Conservation (phyloP, 164 flowering plant species). For the Magnolia officinalis region DNA sequence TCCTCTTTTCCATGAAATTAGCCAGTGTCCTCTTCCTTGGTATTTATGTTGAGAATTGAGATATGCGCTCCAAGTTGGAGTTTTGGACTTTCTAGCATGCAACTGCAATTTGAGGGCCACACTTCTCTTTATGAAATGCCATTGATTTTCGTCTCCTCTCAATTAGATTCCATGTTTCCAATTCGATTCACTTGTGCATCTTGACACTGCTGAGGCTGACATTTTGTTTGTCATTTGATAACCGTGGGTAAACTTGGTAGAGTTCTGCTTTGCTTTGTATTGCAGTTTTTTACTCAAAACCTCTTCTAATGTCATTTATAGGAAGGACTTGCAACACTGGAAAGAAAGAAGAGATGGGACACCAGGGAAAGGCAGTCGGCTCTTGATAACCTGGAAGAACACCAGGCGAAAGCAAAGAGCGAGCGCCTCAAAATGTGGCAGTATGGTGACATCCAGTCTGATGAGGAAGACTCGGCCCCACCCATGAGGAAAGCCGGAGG, state of each 20-base stretch:
- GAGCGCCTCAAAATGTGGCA: slow-evolving; percentile 77
- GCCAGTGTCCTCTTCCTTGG: no score
- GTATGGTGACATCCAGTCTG: slow-evolving; percentile 88
- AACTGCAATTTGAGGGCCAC: not conserved
- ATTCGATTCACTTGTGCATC: no score
- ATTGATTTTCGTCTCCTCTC: no score
- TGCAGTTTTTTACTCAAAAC: no score
- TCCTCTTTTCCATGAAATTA: no score
- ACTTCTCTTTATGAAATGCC: not conserved
- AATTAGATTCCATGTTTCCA: no score
- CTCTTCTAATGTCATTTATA: slow-evolving; percentile 19
- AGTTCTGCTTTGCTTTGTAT: not conserved
- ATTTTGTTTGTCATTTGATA: not conserved
- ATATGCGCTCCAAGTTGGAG: no score
- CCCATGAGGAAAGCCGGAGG: slow-evolving; percentile 66
- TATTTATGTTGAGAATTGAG: no score
- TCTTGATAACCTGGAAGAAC: slow-evolving; percentile 66
- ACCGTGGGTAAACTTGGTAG: not conserved
- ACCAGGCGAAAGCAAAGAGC: slow-evolving; percentile 60
- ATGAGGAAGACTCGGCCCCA: slow-evolving; percentile 61
- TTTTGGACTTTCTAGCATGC: not conserved
- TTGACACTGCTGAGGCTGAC: no score
- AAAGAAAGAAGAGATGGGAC: slow-evolving; percentile 79
- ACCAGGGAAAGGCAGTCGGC: slow-evolving; percentile 54
- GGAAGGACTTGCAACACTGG: slow-evolving; percentile 90